Evolutionary conservation across 768 basidiomycete species (phyloP).

Genomic region (Amanita thiersii): DNA sequence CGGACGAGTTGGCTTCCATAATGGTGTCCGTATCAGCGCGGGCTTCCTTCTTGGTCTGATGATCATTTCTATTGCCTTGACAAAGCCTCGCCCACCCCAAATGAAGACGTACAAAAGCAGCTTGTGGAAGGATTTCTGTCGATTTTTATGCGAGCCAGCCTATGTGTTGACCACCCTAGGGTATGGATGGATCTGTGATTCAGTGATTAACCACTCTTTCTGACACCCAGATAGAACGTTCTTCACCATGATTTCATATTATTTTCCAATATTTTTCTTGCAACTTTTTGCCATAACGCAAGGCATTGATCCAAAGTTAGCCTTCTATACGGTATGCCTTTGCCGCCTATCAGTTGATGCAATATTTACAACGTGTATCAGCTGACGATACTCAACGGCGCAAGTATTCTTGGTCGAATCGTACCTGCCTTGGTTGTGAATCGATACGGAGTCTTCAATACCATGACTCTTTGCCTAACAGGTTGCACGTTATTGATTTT

Average conservation of each 20-base stretch:
- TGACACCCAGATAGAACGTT: conserved; percentile 19
- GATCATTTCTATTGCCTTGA: conserved; percentile 27
- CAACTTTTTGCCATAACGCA: conserved; percentile 45
- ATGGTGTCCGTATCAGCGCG: conserved; percentile 42
- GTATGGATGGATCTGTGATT: conserved; percentile 13
- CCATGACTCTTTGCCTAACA: conserved; percentile 25
- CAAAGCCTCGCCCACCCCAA: conserved; percentile 33
- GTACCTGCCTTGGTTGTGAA: conserved; percentile 33
- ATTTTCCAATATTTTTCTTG: conserved; percentile 47
- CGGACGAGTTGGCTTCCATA: conserved; percentile 41
- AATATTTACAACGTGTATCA: conserved; percentile 13
- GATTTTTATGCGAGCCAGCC: conserved; percentile 32
- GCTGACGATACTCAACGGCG: conserved; percentile 46
- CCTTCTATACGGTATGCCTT: conserved; percentile 44
- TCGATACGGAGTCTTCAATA: conserved; percentile 31
- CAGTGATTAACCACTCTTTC: not conserved
- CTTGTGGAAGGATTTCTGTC: conserved; percentile 18
- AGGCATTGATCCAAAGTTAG: conserved; percentile 34
- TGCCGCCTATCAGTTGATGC: not conserved
- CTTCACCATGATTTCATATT: conserved; percentile 29
- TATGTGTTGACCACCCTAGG: conserved; percentile 37
- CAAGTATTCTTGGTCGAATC: conserved; percentile 38
- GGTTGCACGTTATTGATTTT: conserved; percentile 29
- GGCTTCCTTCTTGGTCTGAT: conserved; percentile 30
- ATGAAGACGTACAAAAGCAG: conserved; percentile 23